Base-by-base conservation (phyloP, 2,329 filamentous ascomycete species). In the Cercospora berteroae region DNA sequence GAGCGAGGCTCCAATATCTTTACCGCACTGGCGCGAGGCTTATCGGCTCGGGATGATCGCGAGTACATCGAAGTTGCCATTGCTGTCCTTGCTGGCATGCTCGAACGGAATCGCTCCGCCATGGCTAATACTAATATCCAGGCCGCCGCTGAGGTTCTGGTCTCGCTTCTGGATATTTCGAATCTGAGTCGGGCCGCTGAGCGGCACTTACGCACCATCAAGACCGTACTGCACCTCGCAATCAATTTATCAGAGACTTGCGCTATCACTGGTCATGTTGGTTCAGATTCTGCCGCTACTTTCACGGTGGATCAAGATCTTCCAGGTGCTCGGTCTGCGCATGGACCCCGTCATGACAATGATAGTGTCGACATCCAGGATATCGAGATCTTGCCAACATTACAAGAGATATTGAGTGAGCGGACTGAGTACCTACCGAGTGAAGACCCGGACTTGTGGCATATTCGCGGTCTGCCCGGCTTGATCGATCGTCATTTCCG, bases 331-430 rank as follows among this genome's bases (percentile, higher is more conserved):
- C 68, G 79, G 4, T 79, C 76, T 7, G 58, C 0, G 10, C 7
- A 59, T 18, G 90, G 90, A 0, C 89, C 89, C 0, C 84, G 90
- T 0, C 90, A 94, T 70, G 89, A 93, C 76, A 94, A 94, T 63
- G 90, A 93, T 71, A 85, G 85, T 73, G 79, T 73, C 1, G 83
- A 91, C 69, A 89, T 88, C 71, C 82, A 86, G 0, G 67, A 87
- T 0, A 87, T 92, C 36, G 79, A 84, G 2, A 87, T 93, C 13
- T 83, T 87, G 58, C 91, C 90, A 0, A 93, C 90, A 0, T 76
- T 83, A 0, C 86, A 90, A 60, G 90, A 93, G 44, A 68, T 71
- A 72, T 33, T 50, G 4, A 50, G 44, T 50, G 0, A 85, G 33
- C 33, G 33, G 33, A 36, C 12, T 5, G 12, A 36, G 5, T 36